Base-by-base conservation (phyloP, 129 eudicot species). In the Arctium lappa region DNA sequence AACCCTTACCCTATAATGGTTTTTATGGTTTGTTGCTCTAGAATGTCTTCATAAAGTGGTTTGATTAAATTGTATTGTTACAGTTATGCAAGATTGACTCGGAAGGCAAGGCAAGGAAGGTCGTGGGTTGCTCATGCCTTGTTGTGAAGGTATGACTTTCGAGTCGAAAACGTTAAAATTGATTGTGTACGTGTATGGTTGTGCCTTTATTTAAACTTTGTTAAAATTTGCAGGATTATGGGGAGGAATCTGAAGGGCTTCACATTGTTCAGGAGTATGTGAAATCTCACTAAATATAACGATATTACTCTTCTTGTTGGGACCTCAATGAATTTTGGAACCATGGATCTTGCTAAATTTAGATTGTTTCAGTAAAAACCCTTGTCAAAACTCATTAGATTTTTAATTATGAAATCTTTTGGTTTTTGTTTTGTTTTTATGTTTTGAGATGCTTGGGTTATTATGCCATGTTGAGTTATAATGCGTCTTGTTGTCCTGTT, bases 211-310 rank as follows among this genome's bases (percentile, higher is more conserved):
- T 22, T 15, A 2, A 56, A 22, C 27, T 22, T 22, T 22, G 27
- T 22, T 22, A 22, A 22, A 22, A 22, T 22, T 22, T 22, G 27
- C 27, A 22, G 27, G 27, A 22, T 22, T 22, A 22, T 22, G 27
- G 27, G 27, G 27, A 22, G 27, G 27, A 22, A 22, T 22, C 27
- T 22, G 27, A 22, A 22, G 27, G 27, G 27, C 27, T 22, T 22
- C 90, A 94, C 79, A 90, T 94, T 4, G 97, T 94, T 73, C 98
- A 89, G 85, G 92, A 92, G 80, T 89, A 94, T 53, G 89, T 92
- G 68, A 92, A 94, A 82, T 88, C 95, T 80, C 88, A 92, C 92
- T 92, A 81, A 93, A 72, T n/a, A 10, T 56, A 18, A 34, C 76
- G 36, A 33, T 1, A 33, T 83, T 60, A 60, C 68, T 22, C 27